These are phyloP conservation scores for Hammondia hammondi DNA, from an alignment of 169 alveolate genomes.

Conservation along the genomic window DNA sequence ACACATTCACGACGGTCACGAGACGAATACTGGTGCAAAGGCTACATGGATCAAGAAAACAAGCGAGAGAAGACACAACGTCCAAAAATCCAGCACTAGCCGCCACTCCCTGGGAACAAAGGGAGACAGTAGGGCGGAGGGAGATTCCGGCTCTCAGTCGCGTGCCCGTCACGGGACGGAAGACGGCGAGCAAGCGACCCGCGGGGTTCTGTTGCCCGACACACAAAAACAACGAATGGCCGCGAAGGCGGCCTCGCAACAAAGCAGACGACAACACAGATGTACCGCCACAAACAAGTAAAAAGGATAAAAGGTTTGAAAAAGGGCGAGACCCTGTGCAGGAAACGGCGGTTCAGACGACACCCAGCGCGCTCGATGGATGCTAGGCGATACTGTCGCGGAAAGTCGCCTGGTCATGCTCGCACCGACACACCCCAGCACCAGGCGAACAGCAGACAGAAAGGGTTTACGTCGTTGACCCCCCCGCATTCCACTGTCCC, in stretches of 20 bases:
- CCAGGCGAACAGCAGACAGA: background rate
- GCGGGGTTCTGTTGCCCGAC: background rate
- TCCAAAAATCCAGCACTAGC: too few species aligned
- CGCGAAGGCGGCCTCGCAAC: background rate
- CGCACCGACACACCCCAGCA: background rate
- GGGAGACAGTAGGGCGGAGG: too few species aligned
- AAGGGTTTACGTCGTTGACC: background rate
- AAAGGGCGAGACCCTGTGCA: background rate
- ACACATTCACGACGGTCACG: too few species aligned
- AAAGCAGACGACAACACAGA: too few species aligned
- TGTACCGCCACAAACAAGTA: too few species aligned
- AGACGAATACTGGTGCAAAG: too few species aligned
- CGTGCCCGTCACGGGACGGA: background rate
- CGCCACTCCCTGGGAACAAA: too few species aligned
- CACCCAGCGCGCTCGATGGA: too few species aligned
- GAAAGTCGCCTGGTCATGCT: too few species aligned
- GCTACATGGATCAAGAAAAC: too few species aligned
- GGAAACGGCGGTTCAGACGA: background rate
- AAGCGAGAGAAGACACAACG: too few species aligned
- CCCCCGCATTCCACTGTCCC: background rate
- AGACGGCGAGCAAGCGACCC: background rate
- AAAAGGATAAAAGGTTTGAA: background rate
- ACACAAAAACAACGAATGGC: background rate
- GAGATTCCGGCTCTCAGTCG: background rate
- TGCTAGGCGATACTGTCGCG: too few species aligned